Evolutionary conservation across 2,329 filamentous ascomycete genomes (phyloP).

Genomic region (Hypoxylon sp.): DNA sequence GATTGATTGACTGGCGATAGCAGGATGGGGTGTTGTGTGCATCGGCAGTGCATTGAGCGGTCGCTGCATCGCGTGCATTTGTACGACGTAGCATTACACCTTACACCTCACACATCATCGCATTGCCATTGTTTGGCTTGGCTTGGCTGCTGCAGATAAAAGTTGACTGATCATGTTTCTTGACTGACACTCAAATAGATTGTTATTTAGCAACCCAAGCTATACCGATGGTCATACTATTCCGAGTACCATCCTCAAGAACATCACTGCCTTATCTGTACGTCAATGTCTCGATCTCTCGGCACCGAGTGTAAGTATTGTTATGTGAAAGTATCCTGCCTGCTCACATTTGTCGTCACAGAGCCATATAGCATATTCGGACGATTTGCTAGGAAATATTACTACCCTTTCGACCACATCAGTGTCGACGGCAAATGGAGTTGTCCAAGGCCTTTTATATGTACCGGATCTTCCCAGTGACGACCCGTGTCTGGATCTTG

Average conservation of each 20-base stretch:
- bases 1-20: constrained; percentile 24
- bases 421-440: constrained; percentile 67
- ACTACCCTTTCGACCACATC: constrained; percentile 80
- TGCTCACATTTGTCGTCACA: constrained; percentile 39
- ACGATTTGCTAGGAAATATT: constrained; percentile 68
- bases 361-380: constrained; percentile 64
- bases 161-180: constrained; percentile 1
- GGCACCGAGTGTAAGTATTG: not conserved
- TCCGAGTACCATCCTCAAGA: constrained; percentile 66
- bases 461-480: constrained; percentile 74
- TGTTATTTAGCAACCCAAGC: constrained; percentile 70
- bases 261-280: constrained; percentile 68
- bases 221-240: constrained; percentile 63
- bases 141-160: constrained; percentile 19
- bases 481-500: constrained; percentile 72
- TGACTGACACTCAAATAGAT: constrained; percentile 53
- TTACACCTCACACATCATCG: constrained; percentile 19
- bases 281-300: constrained; percentile 45
- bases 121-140: constrained; percentile 1
- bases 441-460: constrained; percentile 84
- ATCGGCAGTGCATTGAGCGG: constrained; percentile 31
- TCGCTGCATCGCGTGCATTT: constrained; percentile 33
- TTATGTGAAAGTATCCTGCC: constrained; percentile 32
- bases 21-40: constrained; percentile 18
- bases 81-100: constrained; percentile 37